Conservation (phyloP, 495 filamentous ascomycete species). For the Lophiostoma macrostomum region DNA sequence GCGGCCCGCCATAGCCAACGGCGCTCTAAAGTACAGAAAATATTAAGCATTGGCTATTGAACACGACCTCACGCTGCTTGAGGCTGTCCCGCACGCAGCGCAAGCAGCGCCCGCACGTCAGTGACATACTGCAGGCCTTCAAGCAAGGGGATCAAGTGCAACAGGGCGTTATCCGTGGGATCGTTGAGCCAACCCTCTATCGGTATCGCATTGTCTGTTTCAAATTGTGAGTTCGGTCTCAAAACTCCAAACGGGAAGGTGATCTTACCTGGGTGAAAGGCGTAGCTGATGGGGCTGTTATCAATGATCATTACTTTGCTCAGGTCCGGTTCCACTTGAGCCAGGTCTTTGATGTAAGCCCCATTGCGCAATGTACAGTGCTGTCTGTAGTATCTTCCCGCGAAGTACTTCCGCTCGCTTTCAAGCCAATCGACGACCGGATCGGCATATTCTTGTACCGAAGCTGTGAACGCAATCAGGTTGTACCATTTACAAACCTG, state of each 20-base stretch:
- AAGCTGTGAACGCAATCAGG: conserved; percentile 93
- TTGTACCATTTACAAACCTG: conserved; percentile 96
- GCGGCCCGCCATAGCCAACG: conserved; percentile 12
- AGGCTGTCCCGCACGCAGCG: conserved; percentile 78
- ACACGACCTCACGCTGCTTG: conserved; percentile 34
- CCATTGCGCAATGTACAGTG: conserved; percentile 94
- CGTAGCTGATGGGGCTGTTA: conserved; percentile 96
- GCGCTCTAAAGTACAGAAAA: conserved; percentile 25
- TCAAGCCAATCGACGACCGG: conserved; percentile 99
- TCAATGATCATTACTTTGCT: conserved; percentile 98
- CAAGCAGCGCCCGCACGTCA: conserved; percentile 86
- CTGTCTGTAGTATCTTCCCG: conserved; percentile 86
- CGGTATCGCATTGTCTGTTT: conserved; percentile 83
- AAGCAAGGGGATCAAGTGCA: conserved; percentile 89
- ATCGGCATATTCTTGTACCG: conserved; percentile 97
- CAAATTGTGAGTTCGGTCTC: conserved; percentile 19
- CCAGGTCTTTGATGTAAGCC: conserved; percentile 96
- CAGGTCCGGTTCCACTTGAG: conserved; percentile 90
- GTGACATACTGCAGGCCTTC: conserved; percentile 95
- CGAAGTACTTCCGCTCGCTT: conserved; percentile 92
- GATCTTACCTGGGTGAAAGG: conserved; percentile 89
- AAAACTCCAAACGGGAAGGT: conserved; percentile 11
- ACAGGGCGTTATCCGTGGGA: conserved; percentile 82
- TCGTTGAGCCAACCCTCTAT: conserved; percentile 93
- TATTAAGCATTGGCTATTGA: conserved; percentile 3